These are phyloP conservation scores for Lagenidium giganteum DNA, from an alignment of 352 stramenopile species.

Conservation along the genomic window DNA sequence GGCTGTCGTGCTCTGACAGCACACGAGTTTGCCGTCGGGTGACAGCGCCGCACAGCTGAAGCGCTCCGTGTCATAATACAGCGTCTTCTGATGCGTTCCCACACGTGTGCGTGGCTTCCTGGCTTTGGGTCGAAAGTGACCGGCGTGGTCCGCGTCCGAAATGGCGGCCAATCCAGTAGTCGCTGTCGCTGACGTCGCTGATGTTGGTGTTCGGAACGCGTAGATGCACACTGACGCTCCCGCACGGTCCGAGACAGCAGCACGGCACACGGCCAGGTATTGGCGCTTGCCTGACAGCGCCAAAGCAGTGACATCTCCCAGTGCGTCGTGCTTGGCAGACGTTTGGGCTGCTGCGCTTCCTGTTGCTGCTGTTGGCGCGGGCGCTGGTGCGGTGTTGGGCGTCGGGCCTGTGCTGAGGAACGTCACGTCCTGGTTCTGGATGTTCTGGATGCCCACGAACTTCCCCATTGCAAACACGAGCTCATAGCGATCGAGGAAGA, in stretches of 20 bases:
- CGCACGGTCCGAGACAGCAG: slow-evolving; percentile 14
- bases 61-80: slow-evolving; percentile 43
- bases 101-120: neutral
- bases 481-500: slow-evolving; percentile 54
- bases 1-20: slow-evolving; percentile 40
- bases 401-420: slow-evolving; percentile 22
- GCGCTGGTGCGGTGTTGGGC: neutral
- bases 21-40: slow-evolving; percentile 63
- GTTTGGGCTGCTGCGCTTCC: neutral
- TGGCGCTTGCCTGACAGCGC: slow-evolving; percentile 50
- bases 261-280: slow-evolving; percentile 49
- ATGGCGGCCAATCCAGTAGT: too few species aligned
- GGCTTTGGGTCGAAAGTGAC: slow-evolving; percentile 11
- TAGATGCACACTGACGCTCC: slow-evolving; percentile 18
- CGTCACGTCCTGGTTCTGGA: slow-evolving; percentile 46
- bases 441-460: slow-evolving; percentile 62
- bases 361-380: neutral
- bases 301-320: slow-evolving; percentile 69
- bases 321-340: slow-evolving; percentile 1
- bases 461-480: slow-evolving; percentile 61
- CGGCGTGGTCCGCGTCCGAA: neutral
- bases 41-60: slow-evolving; percentile 56
- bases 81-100: slow-evolving; percentile 30
- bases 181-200: too few species aligned
- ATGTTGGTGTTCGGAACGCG: slow-evolving; percentile 1